A percentile compares a stretch with the other conserved stretches of the same genome.
Conservation (phyloP, 2,329 filamentous ascomycete genomes). For the Aspergillus melleus region DNA sequence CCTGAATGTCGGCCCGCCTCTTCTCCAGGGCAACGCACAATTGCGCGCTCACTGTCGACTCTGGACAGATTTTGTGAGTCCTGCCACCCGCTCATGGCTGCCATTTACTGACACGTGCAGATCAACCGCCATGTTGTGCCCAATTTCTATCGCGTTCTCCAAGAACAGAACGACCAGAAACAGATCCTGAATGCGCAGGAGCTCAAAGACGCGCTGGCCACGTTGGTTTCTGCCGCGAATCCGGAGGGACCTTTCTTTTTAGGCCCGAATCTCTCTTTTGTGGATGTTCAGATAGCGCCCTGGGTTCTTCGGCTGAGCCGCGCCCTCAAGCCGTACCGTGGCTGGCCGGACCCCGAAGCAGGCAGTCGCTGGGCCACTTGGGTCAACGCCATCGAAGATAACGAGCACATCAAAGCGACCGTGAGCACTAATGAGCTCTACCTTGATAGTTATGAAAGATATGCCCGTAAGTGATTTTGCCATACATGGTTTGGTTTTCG, state of each 20-base stretch:
- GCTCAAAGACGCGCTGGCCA: constrained; percentile 66
- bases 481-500: background rate
- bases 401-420: constrained; percentile 65
- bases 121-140: constrained; percentile 77
- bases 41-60: constrained; percentile 71
- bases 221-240: constrained; percentile 59
- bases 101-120: constrained; percentile 47
- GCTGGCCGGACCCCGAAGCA: constrained; percentile 64
- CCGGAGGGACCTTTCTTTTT: constrained; percentile 68
- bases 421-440: constrained; percentile 67
- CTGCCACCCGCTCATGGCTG: constrained; percentile 4
- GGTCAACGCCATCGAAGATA: constrained; percentile 67
- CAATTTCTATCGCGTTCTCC: constrained; percentile 71
- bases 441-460: constrained; percentile 65
- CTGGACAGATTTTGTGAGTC: constrained; percentile 75
- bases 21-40: constrained; percentile 68
- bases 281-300: constrained; percentile 74
- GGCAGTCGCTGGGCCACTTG: constrained; percentile 67
- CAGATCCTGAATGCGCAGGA: constrained; percentile 61
- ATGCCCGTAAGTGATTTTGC: constrained; percentile 50
- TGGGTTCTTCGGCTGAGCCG: constrained; percentile 70
- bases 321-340: constrained; percentile 64
- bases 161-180: constrained; percentile 60
- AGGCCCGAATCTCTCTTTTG: constrained; percentile 59
- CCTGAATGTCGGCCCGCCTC: constrained; percentile 56